Evolutionary conservation across 163 green algal species (phyloP).

Genomic region (Volvox carteri): DNA sequence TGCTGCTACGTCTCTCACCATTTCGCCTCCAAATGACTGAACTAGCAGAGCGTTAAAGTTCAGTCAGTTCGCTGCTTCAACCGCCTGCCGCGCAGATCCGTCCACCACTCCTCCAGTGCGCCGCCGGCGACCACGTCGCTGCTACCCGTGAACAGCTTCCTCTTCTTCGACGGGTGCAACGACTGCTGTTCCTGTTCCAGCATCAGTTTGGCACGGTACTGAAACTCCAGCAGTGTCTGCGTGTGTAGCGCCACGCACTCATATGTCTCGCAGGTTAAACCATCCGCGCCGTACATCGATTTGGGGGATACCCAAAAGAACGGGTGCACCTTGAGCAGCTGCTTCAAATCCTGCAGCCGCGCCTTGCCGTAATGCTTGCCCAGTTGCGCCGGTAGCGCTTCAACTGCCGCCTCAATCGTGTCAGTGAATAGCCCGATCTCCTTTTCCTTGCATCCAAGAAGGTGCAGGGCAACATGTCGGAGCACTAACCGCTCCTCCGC

Average conservation of each 20-base stretch:
- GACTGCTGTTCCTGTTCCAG: constrained; percentile 6
- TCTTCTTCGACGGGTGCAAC: constrained; percentile 12
- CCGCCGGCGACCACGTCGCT: too few relatives aligned
- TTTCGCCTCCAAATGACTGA: too few relatives aligned
- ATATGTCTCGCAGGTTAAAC: too few relatives aligned
- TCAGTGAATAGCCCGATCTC: neutral
- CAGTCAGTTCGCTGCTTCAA: too few relatives aligned
- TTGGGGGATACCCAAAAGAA: neutral
- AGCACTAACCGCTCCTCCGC: neutral
- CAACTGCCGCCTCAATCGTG: neutral
- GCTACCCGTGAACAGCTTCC: neutral
- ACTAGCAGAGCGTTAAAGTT: too few relatives aligned
- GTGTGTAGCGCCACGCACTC: neutral
- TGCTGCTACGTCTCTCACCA: too few relatives aligned
- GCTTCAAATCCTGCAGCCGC: neutral
- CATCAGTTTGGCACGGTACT: neutral
- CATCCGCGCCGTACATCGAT: neutral
- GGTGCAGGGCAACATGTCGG: neutral
- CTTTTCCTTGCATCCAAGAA: neutral
- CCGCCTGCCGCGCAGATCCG: neutral
- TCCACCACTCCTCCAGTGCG: constrained; percentile 5
- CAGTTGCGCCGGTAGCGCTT: neutral
- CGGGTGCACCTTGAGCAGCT: constrained; percentile 13
- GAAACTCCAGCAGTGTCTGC: neutral
- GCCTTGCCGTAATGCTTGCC: neutral